Conservation (phyloP, 2,329 filamentous ascomycete genomes). For the Setomelanomma holmii region DNA sequence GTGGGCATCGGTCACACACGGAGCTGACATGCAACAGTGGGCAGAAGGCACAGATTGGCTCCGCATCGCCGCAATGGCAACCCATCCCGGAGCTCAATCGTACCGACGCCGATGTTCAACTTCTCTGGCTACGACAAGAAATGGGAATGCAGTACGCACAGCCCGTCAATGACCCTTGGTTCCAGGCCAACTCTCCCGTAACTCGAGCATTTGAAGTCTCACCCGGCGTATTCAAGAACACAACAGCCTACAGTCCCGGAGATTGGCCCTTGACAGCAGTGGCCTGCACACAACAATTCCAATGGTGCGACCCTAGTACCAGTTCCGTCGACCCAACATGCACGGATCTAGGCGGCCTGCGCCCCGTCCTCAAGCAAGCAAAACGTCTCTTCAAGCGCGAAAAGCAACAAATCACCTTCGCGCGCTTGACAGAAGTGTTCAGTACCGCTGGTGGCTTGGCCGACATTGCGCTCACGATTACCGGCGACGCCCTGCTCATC, state of each 20-base stretch:
- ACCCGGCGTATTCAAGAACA: background rate
- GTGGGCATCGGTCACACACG: constrained; percentile 25
- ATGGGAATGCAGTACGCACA: background rate
- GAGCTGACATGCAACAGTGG: background rate
- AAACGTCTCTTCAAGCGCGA: background rate
- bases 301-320: constrained; percentile 1
- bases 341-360: background rate
- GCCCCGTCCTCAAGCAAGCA: background rate
- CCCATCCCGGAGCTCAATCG: background rate
- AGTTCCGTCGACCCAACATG: background rate
- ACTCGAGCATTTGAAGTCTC: background rate
- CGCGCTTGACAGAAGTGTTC: background rate
- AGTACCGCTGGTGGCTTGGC: background rate
- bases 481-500: background rate
- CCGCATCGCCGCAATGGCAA: background rate
- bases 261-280: background rate
- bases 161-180: constrained; percentile 1
- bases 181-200: background rate
- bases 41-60: background rate
- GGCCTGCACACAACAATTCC: background rate
- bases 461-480: background rate
- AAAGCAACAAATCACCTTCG: background rate
- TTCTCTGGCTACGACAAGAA: background rate
- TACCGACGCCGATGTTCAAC: background rate
- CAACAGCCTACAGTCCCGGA: background rate